Evolutionary conservation across 768 basidiomycete genomes (phyloP), one percentile per base, ranked within the genome.

Genomic region (Lenzites betulinus): DNA sequence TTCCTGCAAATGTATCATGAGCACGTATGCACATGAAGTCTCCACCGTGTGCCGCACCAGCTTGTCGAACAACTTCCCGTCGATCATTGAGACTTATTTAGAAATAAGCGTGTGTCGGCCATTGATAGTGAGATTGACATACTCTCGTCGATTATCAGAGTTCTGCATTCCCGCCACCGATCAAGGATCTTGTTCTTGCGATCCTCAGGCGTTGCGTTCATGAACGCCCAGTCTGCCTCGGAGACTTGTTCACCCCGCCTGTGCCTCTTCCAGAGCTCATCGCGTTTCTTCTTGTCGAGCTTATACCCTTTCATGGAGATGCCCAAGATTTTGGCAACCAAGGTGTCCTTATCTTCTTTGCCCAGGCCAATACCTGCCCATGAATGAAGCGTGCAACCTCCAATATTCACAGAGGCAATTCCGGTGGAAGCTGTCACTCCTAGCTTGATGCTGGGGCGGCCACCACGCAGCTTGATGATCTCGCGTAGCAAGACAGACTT

Each of bases 91-190:
- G 51, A 33, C 30, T 33, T 33, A 11, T 11, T 11, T 33, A 33
- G 30, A 33, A 33, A 11, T 33, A 11, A 33, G 30, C 11, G 11
- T 33, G 11, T 5, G 30, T 33, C 30, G 30, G 11, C 11, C 30
- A 33, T 11, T 11, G 11, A 11, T 4, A 33, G 30, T 4, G 28
- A 13, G 18, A 15, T 36, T 46, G 52, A 46, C 44, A 64, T 69
- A 92, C 93, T 84, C 76, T 96, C 93, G 67, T 96, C 93, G 50
- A 96, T 83, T 65, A 96, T 87, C 25, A 96, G 78, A 4, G 87
- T 85, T 57, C 77, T 68, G 0, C 85, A 85, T 12, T 70, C 66
- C 59, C 73, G 73, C 93, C 93, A 95, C 39, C 90, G 81, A 2
- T 77, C 70, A 20, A 82, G 72, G n/a, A 83, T 76, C 30, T 46